These are phyloP conservation scores for Silene uniflora DNA, from an alignment of 148 eudicot species.

Conservation along the genomic window DNA sequence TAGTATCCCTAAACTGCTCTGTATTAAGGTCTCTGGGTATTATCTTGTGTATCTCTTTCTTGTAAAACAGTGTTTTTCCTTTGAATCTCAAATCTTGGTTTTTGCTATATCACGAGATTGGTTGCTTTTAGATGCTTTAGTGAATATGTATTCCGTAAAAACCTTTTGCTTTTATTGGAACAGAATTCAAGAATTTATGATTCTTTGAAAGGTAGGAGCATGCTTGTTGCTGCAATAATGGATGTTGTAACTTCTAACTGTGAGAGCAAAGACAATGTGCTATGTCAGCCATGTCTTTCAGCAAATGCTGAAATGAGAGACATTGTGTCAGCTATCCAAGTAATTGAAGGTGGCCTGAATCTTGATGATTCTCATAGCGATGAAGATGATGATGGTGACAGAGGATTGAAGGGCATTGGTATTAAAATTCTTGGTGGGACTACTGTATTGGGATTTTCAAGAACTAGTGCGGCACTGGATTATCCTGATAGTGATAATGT, in stretches of 20 bases:
- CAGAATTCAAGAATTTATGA: slow-evolving; percentile 85
- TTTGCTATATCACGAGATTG: not conserved
- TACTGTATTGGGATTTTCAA: slow-evolving; percentile 72
- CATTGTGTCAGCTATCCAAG: slow-evolving; percentile 88
- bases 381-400: slow-evolving; percentile 72
- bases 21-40: not conserved
- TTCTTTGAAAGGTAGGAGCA: slow-evolving; percentile 97
- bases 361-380: slow-evolving; percentile 58
- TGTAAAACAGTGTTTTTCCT: not conserved
- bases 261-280: slow-evolving; percentile 51
- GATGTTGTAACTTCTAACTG: slow-evolving; percentile 92
- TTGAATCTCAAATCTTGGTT: not conserved
- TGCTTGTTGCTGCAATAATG: slow-evolving; percentile 99
- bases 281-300: slow-evolving; percentile 60
- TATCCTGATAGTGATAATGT: slow-evolving; percentile 27
- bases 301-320: slow-evolving; percentile 84
- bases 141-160: slow-evolving; percentile 22
- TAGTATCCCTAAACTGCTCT: not conserved
- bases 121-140: slow-evolving; percentile 18
- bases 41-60: not conserved
- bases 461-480: slow-evolving; percentile 41
- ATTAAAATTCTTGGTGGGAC: slow-evolving; percentile 94
- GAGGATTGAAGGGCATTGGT: slow-evolving; percentile 85
- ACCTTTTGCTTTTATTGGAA: slow-evolving; percentile 43
- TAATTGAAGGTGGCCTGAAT: slow-evolving; percentile 92